Conservation (phyloP, 352 stramenopile genomes). For the Globisporangium paroecandrum region DNA sequence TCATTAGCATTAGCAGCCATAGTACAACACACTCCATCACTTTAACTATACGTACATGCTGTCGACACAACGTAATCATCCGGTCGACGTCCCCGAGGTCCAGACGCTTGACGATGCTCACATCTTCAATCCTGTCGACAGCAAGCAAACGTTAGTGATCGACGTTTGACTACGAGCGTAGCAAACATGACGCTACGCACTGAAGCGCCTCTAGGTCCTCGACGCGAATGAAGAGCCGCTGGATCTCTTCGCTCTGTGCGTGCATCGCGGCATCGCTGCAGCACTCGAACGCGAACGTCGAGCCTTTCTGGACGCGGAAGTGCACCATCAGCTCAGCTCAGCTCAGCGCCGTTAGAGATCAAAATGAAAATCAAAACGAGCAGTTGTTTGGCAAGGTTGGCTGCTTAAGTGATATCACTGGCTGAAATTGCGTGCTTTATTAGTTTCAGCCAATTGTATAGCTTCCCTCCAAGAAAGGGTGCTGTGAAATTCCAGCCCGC, state of each 20-base stretch:
- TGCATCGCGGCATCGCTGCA: slow-evolving; percentile 18
- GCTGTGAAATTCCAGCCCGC: background rate
- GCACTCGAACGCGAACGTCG: slow-evolving; percentile 67
- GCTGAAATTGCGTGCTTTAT: slow-evolving; percentile 2
- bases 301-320: slow-evolving; percentile 65
- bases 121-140: slow-evolving; percentile 31
- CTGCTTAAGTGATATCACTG: background rate
- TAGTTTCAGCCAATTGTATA: slow-evolving; percentile 30
- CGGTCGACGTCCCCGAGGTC: slow-evolving; percentile 51
- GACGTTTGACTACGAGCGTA: background rate
- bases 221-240: slow-evolving; percentile 22
- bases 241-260: slow-evolving; percentile 8
- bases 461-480: slow-evolving; percentile 44
- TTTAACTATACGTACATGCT: slow-evolving; percentile 34
- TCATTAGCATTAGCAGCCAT: background rate
- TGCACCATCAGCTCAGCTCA: slow-evolving; percentile 19
- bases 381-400: background rate
- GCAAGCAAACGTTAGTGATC: background rate
- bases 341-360: background rate
- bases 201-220: slow-evolving; percentile 42
- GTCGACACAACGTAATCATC: slow-evolving; percentile 45
- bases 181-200: slow-evolving; percentile 19
- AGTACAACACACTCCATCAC: background rate
- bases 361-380: background rate
- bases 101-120: slow-evolving; percentile 59